These are phyloP conservation scores for Microsporum audouinii DNA, from an alignment of 2,329 filamentous ascomycete genomes.

Conservation along the genomic window DNA sequence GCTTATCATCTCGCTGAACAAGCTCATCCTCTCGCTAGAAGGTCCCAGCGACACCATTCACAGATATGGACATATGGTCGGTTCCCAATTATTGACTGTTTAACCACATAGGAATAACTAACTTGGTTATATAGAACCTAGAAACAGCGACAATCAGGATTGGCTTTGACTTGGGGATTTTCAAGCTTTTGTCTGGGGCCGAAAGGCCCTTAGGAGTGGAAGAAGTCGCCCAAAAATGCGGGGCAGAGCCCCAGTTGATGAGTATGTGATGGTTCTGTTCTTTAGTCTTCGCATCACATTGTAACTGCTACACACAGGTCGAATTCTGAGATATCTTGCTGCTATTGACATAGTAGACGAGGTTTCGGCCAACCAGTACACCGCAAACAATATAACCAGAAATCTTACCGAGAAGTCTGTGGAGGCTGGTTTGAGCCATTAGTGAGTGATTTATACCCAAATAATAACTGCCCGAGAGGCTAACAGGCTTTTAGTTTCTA, in stretches of 20 bases:
- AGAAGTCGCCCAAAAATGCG: background rate
- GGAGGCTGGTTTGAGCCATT: constrained; percentile 18
- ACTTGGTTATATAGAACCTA: background rate
- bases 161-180: background rate
- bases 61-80: background rate
- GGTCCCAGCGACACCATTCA: background rate
- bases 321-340: constrained; percentile 16
- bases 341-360: constrained; percentile 12
- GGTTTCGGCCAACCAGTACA: background rate
- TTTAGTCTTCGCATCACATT: background rate
- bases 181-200: background rate
- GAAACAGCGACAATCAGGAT: background rate
- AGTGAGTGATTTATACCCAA: constrained; percentile 7
- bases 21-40: background rate
- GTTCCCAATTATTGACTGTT: background rate
- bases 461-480: background rate
- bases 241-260: background rate
- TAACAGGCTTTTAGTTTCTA: background rate
- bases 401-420: constrained; percentile 16
- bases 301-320: constrained; percentile 8
- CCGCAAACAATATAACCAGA: constrained; percentile 1
- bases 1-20: background rate
- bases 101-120: background rate
- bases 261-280: background rate
- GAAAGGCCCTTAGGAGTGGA: constrained; percentile 4